Evolutionary conservation across 805 yeast genomes (phyloP), one percentile per base, ranked within the genome.

Genomic region (Nakazawaea ishiwadae): DNA sequence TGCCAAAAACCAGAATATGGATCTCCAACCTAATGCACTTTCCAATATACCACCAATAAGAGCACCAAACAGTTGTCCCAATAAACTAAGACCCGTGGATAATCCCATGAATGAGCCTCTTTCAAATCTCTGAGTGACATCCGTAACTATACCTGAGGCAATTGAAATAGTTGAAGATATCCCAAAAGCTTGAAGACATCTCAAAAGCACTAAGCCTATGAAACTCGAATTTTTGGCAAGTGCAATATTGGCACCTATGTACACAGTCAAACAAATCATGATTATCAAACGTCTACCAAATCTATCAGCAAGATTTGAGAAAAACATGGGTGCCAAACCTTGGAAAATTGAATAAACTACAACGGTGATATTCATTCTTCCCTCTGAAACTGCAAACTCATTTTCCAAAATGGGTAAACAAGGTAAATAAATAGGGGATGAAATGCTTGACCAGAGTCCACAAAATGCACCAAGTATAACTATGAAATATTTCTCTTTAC

Each of bases 21-120:
- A 77, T 50, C 90, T 68, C 96, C 96, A 88, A 15, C 77, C 68
- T 47, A 75, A 65, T 4, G 67, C 68, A 7, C 72, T 72, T 44
- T 66, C 85, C 55, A 75, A 51, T 1, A 64, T 62, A 4, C 79
- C 69, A 6, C 81, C 81, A 17, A 87, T 62, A n/a, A 89, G 62
- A 0, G 95, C 87, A 9, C 95, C 91, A 47, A 87, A 68, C 2
- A 87, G 88, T 51, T 81, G 82, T 1, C 95, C 95, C 6, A 84
- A 50, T 24, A 84, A 68, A 14, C 81, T 77, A 32, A 80, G 64
- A 0, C 95, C 91, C 14, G 76, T 56, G 1, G 77, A 75, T 14
- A 80, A 51, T 0, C 95, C 93, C 32, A 81, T 77, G 48, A 74
- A 73, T 2, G 79, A 73, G 12, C 95, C 96, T 50, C 96, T 69